phyloP scores from a whole-genome alignment of 352 stramenopile species.

The Phytophthora megakarya region DNA sequence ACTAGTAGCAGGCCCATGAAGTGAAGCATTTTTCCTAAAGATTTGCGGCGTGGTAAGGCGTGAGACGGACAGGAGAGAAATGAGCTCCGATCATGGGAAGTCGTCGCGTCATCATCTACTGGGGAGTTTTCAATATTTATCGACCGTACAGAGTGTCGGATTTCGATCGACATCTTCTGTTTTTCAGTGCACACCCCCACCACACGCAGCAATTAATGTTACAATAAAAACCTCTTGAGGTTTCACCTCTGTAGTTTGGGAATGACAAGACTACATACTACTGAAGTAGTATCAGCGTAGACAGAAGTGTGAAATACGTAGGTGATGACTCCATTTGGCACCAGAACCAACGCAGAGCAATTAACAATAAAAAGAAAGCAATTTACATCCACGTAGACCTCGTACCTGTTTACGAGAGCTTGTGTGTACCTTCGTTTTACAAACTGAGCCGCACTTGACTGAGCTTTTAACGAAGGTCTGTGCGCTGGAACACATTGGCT shows the following conservation, averaged over 20 bases:
- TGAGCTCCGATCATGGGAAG: background rate
- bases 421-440: no score
- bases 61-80: background rate
- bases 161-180: conserved; percentile 2
- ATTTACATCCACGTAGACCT: no score
- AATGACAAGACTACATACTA: no score
- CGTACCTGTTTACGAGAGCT: no score
- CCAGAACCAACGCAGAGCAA: no score
- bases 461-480: no score
- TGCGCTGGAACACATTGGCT: no score
- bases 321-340: no score
- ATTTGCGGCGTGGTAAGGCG: conserved; percentile 11
- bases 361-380: no score
- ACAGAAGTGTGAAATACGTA: no score
- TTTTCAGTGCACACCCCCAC: background rate
- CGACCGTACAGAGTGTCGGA: conserved; percentile 10
- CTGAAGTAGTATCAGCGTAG: no score
- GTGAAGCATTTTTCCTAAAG: conserved; percentile 3
- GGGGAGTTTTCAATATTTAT: conserved; percentile 38
- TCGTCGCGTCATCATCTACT: background rate
- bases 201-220: conserved; percentile 8
- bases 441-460: no score
- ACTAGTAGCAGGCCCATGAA: background rate
- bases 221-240: conserved; percentile 20
- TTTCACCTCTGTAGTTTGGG: background rate